phyloP scores from a whole-genome alignment of 495 filamentous ascomycete species.

The Penicillium flavigenum region DNA sequence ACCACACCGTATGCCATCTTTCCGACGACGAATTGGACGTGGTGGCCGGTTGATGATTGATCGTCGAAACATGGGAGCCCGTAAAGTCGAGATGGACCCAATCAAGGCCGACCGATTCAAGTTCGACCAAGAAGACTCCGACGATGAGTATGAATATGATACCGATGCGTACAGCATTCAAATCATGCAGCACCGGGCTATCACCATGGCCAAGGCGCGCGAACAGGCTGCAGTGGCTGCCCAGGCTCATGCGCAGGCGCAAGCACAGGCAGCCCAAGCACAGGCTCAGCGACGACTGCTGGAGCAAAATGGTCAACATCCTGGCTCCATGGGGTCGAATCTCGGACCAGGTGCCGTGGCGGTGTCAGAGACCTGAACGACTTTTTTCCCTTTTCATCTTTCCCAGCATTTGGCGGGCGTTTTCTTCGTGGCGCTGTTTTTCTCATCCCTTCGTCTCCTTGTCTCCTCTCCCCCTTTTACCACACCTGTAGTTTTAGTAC shows the following conservation, averaged over 20 bases:
- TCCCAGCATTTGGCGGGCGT: conserved; percentile 47
- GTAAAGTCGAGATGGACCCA: conserved; percentile 52
- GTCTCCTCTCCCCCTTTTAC: conserved; percentile 22
- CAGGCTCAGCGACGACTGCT: conserved; percentile 42
- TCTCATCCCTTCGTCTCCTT: conserved; percentile 20
- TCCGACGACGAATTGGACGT: conserved; percentile 69
- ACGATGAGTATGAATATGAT: conserved; percentile 71
- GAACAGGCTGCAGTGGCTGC: conserved; percentile 47
- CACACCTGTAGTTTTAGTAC: conserved; percentile 44
- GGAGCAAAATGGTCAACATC: conserved; percentile 41
- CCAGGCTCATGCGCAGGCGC: conserved; percentile 51
- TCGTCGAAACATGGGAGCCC: conserved; percentile 55
- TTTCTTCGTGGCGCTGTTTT: conserved; percentile 25
- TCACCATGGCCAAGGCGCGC: conserved; percentile 56
- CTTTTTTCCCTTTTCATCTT: conserved; percentile 21
- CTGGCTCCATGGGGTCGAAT: conserved; percentile 18
- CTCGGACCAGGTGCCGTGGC: conserved; percentile 34
- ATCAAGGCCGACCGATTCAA: conserved; percentile 72
- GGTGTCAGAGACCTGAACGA: conserved; percentile 39
- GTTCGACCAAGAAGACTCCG: conserved; percentile 67
- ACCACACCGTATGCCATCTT: conserved; percentile 54
- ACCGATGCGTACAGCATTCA: conserved; percentile 69
- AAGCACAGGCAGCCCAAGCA: conserved; percentile 42
- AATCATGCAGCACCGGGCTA: conserved; percentile 70
- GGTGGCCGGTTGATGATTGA: conserved; percentile 80